Percentiles rank a stretch among this genome's conserved stretches.
Conservation (phyloP, 805 yeast genomes). For the Trichomonascus vanleenenianus region DNA sequence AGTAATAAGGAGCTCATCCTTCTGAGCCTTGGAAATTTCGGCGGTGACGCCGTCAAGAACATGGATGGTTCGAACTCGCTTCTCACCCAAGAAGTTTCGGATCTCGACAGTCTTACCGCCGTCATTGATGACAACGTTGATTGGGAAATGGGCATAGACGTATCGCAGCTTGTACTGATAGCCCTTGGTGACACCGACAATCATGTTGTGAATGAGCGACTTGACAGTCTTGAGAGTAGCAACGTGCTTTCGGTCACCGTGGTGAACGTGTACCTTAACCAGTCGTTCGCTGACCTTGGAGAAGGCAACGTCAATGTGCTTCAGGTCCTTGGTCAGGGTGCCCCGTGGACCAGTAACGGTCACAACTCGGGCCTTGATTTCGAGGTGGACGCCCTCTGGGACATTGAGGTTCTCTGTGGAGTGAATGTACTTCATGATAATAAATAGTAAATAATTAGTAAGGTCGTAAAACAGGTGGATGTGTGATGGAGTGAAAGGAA, state of each 20-base stretch:
- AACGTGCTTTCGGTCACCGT: slow-evolving; percentile 99
- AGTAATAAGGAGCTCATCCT: slow-evolving; percentile 86
- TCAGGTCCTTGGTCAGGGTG: slow-evolving; percentile 77
- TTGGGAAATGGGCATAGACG: slow-evolving; percentile 99
- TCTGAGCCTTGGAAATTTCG: slow-evolving; percentile 72
- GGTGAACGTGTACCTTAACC: slow-evolving; percentile 87
- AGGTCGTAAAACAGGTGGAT: too few species aligned
- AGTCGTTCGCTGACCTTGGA: slow-evolving; percentile 57
- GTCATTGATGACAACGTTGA: slow-evolving; percentile 88
- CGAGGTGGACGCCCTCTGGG: slow-evolving; percentile 91
- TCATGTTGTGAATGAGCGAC: slow-evolving; percentile 86
- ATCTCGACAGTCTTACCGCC: slow-evolving; percentile 81
- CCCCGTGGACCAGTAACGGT: slow-evolving; percentile 98
- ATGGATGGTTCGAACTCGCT: slow-evolving; percentile 84
- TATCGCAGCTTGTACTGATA: slow-evolving; percentile 99
- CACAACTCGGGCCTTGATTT: slow-evolving; percentile 84
- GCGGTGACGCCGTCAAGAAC: slow-evolving; percentile 84
- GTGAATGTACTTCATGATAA: slow-evolving; percentile 71
- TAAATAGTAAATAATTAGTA: too few species aligned
- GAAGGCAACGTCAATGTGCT: slow-evolving; percentile 94
- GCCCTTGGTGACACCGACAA: slow-evolving; percentile 98
- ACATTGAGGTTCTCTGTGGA: slow-evolving; percentile 74
- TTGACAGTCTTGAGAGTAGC: slow-evolving; percentile 99
- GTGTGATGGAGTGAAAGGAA: too few species aligned
- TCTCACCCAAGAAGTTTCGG: slow-evolving; percentile 99